Percentiles rank a stretch among this genome's conserved stretches.
Evolutionary conservation across 768 basidiomycete genomes (phyloP).

Genomic region (Mrakia frigida): DNA sequence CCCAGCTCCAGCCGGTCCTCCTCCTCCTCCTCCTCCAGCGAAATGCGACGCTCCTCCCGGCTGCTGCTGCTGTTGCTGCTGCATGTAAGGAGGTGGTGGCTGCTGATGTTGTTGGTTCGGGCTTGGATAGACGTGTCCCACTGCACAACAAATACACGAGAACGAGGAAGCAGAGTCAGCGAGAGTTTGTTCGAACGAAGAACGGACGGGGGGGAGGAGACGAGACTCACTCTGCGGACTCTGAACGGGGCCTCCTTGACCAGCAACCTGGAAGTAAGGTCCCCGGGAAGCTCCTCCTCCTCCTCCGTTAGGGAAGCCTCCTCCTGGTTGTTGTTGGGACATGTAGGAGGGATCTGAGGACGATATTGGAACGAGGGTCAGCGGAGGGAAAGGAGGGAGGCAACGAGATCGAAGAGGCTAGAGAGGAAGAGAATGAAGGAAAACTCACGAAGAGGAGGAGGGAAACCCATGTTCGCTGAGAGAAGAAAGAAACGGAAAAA

Average conservation of each 20-base stretch:
- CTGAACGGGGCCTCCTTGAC: constrained; percentile 16
- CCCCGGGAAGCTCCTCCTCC: constrained; percentile 8
- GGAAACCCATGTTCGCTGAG: neutral
- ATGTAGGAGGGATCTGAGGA: neutral
- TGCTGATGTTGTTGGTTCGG: constrained; percentile 6
- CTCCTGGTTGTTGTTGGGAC: neutral
- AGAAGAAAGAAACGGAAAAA: neutral
- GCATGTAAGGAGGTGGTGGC: neutral
- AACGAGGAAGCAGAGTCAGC: neutral
- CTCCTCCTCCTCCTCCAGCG: neutral
- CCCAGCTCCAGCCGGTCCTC: neutral
- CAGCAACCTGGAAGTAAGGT: constrained; percentile 11
- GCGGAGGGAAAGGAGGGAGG: neutral
- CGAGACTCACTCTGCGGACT: constrained; percentile 28
- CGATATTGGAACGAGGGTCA: neutral
- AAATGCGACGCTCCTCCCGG: neutral
- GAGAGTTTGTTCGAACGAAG: neutral
- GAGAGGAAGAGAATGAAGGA: neutral
- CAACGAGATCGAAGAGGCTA: neutral
- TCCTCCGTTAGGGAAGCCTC: constrained; percentile 10
- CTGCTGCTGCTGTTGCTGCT: neutral
- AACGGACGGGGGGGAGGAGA: neutral
- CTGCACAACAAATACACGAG: neutral
- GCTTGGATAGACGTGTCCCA: constrained; percentile 22
- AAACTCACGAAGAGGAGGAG: neutral